Evolutionary conservation across 768 basidiomycete genomes (phyloP), one percentile per base, ranked within the genome.

Genomic region (Naganishia vaughanmartiniae): DNA sequence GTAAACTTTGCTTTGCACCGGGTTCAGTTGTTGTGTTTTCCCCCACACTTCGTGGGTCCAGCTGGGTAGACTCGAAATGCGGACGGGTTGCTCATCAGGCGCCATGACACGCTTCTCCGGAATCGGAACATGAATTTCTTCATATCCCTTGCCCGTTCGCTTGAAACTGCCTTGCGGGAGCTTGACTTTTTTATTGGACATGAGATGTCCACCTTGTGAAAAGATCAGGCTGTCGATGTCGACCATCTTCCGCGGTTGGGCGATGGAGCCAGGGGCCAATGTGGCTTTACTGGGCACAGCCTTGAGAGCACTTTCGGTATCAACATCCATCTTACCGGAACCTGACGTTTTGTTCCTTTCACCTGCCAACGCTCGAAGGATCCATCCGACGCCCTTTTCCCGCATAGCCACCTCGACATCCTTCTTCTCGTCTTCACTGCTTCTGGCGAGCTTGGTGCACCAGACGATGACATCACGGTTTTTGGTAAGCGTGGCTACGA

Each of bases 141-240:
- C 96, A 80, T 91, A 97, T 0, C 96, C 93, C 81, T 99, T 99
- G 82, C 90, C 89, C 21, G 91, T 87, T 55, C 95, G 89, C 83
- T 98, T 98, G 86, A 97, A 94, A 19, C 93, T 96, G 4, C 96
- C 96, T 48, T 96, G 93, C 0, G 96, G 96, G 3, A 98, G 88
- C 79, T 94, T 96, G 83, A 90, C 91, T 83, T 97, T 97, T 83
- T 97, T 97, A 84, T 98, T 97, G 19, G 92, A 92, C 95, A 98
- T 99, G 72, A 97, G 83, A 72, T 97, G 94, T 0, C 92, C 93
- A 28, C 94, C 96, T 76, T 97, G 93, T 55, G 88, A 88, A 83
- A 99, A 99, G n/a, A 91, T 89, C 89, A 98, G 90, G 70, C 87
- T 87, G 76, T 96, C 93, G 65, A 99, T 84, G 79, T 98, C 96